Percentiles rank a stretch among this genome's conserved stretches.
Evolutionary conservation across 495 filamentous ascomycete species (phyloP).

Genomic region (Physcia stellaris): DNA sequence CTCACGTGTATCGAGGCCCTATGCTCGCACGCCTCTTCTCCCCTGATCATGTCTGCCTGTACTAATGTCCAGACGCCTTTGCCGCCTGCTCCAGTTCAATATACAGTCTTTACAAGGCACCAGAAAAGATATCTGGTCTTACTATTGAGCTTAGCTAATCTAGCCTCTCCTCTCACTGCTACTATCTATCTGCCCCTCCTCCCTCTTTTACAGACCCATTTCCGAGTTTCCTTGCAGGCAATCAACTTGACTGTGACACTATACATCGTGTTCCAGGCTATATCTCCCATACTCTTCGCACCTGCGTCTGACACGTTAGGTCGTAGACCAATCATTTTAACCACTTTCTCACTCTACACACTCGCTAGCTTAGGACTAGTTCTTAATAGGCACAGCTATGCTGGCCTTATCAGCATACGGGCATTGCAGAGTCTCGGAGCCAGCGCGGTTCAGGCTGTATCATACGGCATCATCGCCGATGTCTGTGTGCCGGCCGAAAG

Average conservation of each 20-base stretch:
- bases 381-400: slow-evolving; percentile 43
- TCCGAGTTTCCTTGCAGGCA: slow-evolving; percentile 40
- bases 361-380: slow-evolving; percentile 51
- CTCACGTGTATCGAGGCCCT: too few species aligned
- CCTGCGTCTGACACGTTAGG: slow-evolving; percentile 47
- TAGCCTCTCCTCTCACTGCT: slow-evolving; percentile 58
- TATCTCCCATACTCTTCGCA: slow-evolving; percentile 45
- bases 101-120: slow-evolving; percentile 41
- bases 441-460: slow-evolving; percentile 35
- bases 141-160: slow-evolving; percentile 45
- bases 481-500: slow-evolving; percentile 43
- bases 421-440: slow-evolving; percentile 51
- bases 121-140: slow-evolving; percentile 49
- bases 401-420: slow-evolving; percentile 44
- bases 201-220: slow-evolving; percentile 36
- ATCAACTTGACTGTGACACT: slow-evolving; percentile 58
- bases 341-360: slow-evolving; percentile 44
- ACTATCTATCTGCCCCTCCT: slow-evolving; percentile 74
- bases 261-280: slow-evolving; percentile 49
- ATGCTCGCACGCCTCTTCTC: too few species aligned
- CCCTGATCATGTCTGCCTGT: too few species aligned
- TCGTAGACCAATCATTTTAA: slow-evolving; percentile 44
- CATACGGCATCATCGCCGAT: slow-evolving; percentile 47
- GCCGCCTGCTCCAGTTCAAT: too few species aligned
- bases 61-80: too few species aligned